Conservation (phyloP, 495 filamentous ascomycete genomes). For the Penicillium turbatum region DNA sequence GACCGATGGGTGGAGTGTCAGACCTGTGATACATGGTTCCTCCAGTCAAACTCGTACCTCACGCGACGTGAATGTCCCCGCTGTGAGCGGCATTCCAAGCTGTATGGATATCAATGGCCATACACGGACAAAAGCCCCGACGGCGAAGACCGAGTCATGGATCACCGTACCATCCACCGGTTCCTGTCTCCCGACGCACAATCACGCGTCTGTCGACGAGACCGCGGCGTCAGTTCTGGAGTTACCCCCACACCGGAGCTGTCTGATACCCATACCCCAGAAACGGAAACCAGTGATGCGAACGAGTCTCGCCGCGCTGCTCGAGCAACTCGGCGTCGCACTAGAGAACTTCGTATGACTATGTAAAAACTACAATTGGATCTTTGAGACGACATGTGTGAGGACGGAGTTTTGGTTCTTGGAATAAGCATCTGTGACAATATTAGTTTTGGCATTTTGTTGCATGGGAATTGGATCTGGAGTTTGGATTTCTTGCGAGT, state of each 20-base stretch:
- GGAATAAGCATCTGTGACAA: neutral
- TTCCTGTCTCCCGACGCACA: constrained; percentile 67
- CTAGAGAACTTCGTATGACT: constrained; percentile 37
- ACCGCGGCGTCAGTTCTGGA: constrained; percentile 39
- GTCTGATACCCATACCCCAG: constrained; percentile 35
- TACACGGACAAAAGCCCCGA: constrained; percentile 86
- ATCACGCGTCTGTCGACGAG: constrained; percentile 47
- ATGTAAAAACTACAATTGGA: constrained; percentile 30
- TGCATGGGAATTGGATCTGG: constrained; percentile 1
- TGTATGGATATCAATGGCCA: constrained; percentile 94
- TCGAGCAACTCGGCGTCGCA: constrained; percentile 34
- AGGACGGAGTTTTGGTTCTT: constrained; percentile 13
- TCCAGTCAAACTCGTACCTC: constrained; percentile 81
- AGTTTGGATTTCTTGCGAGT: neutral
- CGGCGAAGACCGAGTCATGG: constrained; percentile 69
- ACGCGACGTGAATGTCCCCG: constrained; percentile 81
- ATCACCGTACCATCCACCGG: constrained; percentile 67
- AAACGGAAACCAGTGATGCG: constrained; percentile 36
- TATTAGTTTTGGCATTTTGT: neutral
- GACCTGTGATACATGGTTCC: constrained; percentile 73
- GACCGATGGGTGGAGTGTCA: constrained; percentile 83
- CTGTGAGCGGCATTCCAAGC: constrained; percentile 91
- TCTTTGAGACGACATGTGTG: neutral
- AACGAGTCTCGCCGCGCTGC: constrained; percentile 33
- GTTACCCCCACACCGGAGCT: constrained; percentile 37